Base-by-base conservation (phyloP, 2,329 filamentous ascomycete genomes). In the Fusarium metavorans region DNA sequence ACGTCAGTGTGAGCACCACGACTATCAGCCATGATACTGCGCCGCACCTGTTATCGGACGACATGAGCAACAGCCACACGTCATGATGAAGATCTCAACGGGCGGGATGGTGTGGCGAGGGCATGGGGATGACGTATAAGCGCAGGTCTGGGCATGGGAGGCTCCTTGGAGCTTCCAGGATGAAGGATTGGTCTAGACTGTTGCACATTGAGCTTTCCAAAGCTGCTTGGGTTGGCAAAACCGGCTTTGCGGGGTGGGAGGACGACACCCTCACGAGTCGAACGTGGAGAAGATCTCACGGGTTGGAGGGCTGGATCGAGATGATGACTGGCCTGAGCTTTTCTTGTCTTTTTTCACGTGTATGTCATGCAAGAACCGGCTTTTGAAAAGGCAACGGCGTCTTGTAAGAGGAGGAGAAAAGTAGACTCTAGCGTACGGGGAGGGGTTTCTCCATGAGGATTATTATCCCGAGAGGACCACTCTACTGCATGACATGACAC, bases 1-100 rank as follows among this genome's bases (percentile, higher is more conserved):
- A 75, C 78, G 78, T 79, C 78, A 79, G 77, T 70, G 64, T 68
- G 54, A 76, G 62, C 72, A 68, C 64, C 67, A 70, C 63, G 32
- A 59, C 41, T 66, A 65, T 57, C 54, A 64, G 66, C 65, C n/a
- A 75, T 70, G 73, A 76, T 69, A 60, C 73, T 77, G 58, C 68
- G 64, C 68, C 60, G 67, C 73, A 67, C 64, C 71, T 77, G 67
- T 65, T 50, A 57, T 70, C 66, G 50, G 50, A 72, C 71, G 68
- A 66, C 59, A 52, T 56, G 56, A 71, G 65, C 67, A 75, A 75
- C 67, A 75, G 75, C 70, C 68, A 76, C 77, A 75, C 77, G 77
- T 79, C 77, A 79, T 79, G 75, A 57, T 66, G 76, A 72, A 69
- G 70, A 77, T 79, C 69, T 23, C 18, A 43, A 52, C 16, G 30